phyloP scores from a whole-genome alignment of 2,329 filamentous ascomycete species.

The Nakataea oryzae region DNA sequence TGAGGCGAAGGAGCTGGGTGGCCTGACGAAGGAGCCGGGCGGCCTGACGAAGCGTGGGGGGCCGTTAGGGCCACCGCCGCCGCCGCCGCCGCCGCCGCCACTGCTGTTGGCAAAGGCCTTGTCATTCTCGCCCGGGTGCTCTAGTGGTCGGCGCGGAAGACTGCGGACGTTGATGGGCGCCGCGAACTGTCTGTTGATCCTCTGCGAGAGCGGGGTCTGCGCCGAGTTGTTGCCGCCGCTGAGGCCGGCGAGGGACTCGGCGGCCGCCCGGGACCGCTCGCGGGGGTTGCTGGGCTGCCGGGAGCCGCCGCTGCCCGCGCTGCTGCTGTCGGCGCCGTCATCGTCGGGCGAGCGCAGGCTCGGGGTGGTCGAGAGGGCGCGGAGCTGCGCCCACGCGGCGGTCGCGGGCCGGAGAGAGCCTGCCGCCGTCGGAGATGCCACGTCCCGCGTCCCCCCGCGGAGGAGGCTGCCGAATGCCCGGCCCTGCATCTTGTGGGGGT shows the following conservation, averaged over 20 bases:
- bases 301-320: background rate
- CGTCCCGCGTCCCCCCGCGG: slow-evolving; percentile 2
- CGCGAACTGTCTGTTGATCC: background rate
- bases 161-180: background rate
- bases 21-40: slow-evolving; percentile 2
- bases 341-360: slow-evolving; percentile 6
- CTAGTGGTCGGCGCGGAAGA: background rate
- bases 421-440: background rate
- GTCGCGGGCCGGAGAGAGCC: background rate
- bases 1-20: background rate
- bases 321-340: background rate
- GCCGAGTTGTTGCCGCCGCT: background rate
- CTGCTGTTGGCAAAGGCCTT: slow-evolving; percentile 7
- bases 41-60: background rate
- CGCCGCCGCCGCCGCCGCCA: slow-evolving; percentile 1
- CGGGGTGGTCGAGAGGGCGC: slow-evolving; percentile 9
- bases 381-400: background rate
- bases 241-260: background rate
- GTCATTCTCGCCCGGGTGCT: background rate
- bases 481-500: slow-evolving; percentile 9
- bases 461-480: slow-evolving; percentile 9
- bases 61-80: background rate
- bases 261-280: background rate
- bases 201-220: slow-evolving; percentile 8
- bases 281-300: background rate